Evolutionary conservation across 2,329 filamentous ascomycete genomes (phyloP), one percentile per base, ranked within the genome.

Genomic region (Neofusicoccum umdonicola): DNA sequence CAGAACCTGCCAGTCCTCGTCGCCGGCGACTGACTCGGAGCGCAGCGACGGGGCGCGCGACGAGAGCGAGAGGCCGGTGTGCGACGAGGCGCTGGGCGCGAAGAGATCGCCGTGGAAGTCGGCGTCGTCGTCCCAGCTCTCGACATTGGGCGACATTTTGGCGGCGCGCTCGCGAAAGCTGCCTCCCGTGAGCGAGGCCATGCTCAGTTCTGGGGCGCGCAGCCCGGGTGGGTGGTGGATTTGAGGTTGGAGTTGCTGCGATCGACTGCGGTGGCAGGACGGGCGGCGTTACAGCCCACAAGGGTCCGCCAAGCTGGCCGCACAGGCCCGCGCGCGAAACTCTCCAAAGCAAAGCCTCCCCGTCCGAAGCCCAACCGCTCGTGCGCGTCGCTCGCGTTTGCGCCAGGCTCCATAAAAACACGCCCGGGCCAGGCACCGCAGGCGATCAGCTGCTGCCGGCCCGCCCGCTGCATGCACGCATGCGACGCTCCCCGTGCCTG

Each of bases 1-100:
- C 69, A 94, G 86, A 22, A 98, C 85, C 71, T 97, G 92, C 82
- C 89, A 93, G 77, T 97, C 92, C 72, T 97, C 92, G 72, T 96
- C 92, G 67, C 88, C 90, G 67, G 78, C 83, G 64, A 86, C 85
- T 68, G 92, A 85, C 73, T 96, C 56, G 63, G 92, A 97, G 71
- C 90, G 90, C 71, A 91, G 86, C 17, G 93, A 96, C n/a, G 92
- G 94, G 69, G 88, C 80, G 70, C 91, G 90, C 65, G 91, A 96
- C 1, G 93, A 97, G 64, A 90, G 87, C 17, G 69, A 90, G 56
- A 61, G 56, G 54, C 35, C 47, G 39, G 63, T 39, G 47, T 65
- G 63, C 78, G 78, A 91, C 82, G 91, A 88, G 62, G 84, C 84
- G 19, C 90, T 88, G 77, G 90, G 88, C 70, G 90, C 76, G 71